These are phyloP conservation scores for Ocimum tenuiflorum DNA, from an alignment of 257 asterid species.

Conservation along the genomic window DNA sequence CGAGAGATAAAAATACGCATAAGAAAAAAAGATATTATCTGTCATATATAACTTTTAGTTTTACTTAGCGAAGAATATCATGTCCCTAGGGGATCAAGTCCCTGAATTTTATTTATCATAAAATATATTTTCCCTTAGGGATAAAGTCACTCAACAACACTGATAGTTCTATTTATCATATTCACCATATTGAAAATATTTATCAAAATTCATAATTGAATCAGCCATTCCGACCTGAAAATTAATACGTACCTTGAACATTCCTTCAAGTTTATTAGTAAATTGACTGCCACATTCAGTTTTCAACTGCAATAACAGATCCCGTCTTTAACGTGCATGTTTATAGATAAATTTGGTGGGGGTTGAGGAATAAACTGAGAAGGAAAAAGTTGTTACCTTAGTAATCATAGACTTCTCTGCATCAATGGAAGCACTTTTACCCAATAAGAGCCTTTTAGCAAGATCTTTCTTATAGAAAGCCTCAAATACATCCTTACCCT, in stretches of 20 bases:
- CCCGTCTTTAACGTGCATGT: constrained; percentile 12
- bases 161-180: neutral
- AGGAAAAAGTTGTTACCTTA: constrained; percentile 30
- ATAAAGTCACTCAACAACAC: neutral
- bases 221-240: neutral
- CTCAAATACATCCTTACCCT: constrained; percentile 66
- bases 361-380: constrained; percentile 16
- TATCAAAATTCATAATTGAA: neutral
- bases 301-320: constrained; percentile 62
- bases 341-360: neutral
- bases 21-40: neutral
- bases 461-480: constrained; percentile 66
- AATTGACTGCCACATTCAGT: constrained; percentile 99
- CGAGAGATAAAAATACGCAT: neutral
- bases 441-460: constrained; percentile 85
- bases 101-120: no score
- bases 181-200: neutral
- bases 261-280: constrained; percentile 96
- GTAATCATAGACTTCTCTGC: constrained; percentile 93
- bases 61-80: neutral
- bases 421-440: constrained; percentile 95
- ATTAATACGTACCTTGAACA: constrained; percentile 69
- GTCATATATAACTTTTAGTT: neutral
- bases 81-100: no score
- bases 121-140: neutral